A percentile compares a stretch with the other conserved stretches of the same genome.
These are phyloP conservation scores for Fomitopsis palustris DNA, from an alignment of 1,284 basidiomycete genomes.

Conservation along the genomic window DNA sequence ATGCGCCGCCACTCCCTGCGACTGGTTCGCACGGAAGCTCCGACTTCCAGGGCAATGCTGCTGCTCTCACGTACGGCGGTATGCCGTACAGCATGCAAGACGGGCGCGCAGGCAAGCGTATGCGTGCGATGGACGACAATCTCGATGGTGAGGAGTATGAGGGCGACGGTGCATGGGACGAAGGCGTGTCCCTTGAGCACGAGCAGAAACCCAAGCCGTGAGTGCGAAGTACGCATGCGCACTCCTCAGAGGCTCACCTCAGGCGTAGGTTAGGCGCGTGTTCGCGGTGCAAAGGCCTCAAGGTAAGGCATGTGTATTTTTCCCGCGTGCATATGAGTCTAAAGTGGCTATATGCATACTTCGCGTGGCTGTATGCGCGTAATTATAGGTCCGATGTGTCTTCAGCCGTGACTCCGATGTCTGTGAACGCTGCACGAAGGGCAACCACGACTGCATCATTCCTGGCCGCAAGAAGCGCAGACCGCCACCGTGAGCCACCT, in stretches of 20 bases:
- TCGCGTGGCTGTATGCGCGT: not conserved
- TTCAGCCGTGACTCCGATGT: slow-evolving; percentile 63
- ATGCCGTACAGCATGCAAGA: slow-evolving; percentile 9
- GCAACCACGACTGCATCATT: slow-evolving; percentile 66
- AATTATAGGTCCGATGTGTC: slow-evolving; percentile 60
- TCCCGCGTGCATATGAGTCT: not conserved
- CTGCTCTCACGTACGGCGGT: not conserved
- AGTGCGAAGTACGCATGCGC: slow-evolving; percentile 20
- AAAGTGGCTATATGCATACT: not conserved
- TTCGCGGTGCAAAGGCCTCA: slow-evolving; percentile 69
- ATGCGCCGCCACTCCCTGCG: not conserved
- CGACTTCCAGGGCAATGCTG: slow-evolving; percentile 1
- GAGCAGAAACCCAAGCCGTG: slow-evolving; percentile 44
- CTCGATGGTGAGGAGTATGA: slow-evolving; percentile 31
- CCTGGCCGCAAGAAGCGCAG: slow-evolving; percentile 74
- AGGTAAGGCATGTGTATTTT: slow-evolving; percentile 35
- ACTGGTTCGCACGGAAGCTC: not conserved
- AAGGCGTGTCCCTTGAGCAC: slow-evolving; percentile 10
- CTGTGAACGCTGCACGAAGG: slow-evolving; percentile 66
- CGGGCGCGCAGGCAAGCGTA: slow-evolving; percentile 23
- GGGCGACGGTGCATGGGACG: slow-evolving; percentile 27
- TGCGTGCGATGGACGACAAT: slow-evolving; percentile 43
- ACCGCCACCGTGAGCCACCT: slow-evolving; percentile 60
- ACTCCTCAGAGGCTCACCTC: slow-evolving; percentile 13
- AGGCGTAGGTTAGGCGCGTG: slow-evolving; percentile 49